These are phyloP conservation scores for Torrubiella hemipterigena DNA, from an alignment of 2,329 filamentous ascomycete genomes.

Conservation along the genomic window DNA sequence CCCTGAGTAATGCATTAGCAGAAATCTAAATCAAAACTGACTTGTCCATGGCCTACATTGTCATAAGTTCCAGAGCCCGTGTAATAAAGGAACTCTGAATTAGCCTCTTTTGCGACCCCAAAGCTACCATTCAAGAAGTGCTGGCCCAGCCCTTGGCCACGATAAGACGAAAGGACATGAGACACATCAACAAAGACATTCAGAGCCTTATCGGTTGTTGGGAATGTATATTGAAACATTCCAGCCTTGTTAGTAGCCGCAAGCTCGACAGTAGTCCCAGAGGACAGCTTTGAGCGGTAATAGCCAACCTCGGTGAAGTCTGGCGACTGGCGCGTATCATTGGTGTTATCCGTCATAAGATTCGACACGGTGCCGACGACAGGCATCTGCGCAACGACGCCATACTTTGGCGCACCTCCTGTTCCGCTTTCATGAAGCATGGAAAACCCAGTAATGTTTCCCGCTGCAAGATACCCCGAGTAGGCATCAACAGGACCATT, in stretches of 20 bases:
- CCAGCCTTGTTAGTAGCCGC: conserved; percentile 43
- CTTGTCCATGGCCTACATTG: conserved; percentile 36
- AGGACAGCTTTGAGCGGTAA: conserved; percentile 43
- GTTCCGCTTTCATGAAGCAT: conserved; percentile 57
- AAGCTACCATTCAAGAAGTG: conserved; percentile 50
- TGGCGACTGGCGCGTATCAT: conserved; percentile 37
- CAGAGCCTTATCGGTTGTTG: conserved; percentile 20
- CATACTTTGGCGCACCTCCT: conserved; percentile 59
- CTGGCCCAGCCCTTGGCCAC: conserved; percentile 49
- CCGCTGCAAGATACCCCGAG: conserved; percentile 36
- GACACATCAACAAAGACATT: conserved; percentile 52
- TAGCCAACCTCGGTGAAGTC: conserved; percentile 47
- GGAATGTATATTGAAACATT: conserved; percentile 50
- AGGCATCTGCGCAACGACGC: conserved; percentile 50
- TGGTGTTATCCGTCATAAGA: conserved; percentile 41
- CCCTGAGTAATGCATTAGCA: conserved; percentile 23
- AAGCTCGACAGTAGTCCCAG: conserved; percentile 45
- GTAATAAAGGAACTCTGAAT: conserved; percentile 27
- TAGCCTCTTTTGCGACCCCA: conserved; percentile 28
- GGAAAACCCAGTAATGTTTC: conserved; percentile 46
- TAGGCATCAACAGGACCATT: conserved; percentile 34
- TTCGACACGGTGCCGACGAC: conserved; percentile 36
- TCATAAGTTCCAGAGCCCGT: conserved; percentile 50
- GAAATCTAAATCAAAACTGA: no score
- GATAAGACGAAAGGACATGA: conserved; percentile 51